A percentile compares a stretch with the other conserved stretches of the same genome.
phyloP scores from a whole-genome alignment of 2,329 filamentous ascomycete species.

The Colletotrichum gigasporum region DNA sequence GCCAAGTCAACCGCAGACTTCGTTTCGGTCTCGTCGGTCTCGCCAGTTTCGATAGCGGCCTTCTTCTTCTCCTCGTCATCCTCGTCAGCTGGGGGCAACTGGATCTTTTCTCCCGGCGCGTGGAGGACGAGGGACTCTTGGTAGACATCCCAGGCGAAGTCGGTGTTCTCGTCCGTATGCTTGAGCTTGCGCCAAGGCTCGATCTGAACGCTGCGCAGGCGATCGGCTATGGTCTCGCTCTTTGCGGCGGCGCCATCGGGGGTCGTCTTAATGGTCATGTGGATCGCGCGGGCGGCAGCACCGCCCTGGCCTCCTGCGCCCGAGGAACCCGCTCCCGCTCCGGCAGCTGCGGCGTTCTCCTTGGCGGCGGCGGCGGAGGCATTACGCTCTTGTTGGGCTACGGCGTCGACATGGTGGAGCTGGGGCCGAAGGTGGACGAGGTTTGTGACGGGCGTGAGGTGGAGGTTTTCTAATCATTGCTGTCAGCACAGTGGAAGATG shows the following conservation, averaged over 20 bases:
- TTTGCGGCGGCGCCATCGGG: constrained; percentile 72
- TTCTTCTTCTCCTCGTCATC: constrained; percentile 38
- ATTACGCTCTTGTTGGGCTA: constrained; percentile 74
- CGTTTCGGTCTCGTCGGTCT: constrained; percentile 1
- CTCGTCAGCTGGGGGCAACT: background rate
- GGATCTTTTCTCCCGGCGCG: background rate
- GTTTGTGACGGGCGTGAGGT: constrained; percentile 84
- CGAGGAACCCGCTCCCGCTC: constrained; percentile 43
- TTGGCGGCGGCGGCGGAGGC: constrained; percentile 49
- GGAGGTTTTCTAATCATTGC: constrained; percentile 72
- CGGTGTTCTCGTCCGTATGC: constrained; percentile 84
- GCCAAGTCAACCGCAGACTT: constrained; percentile 39
- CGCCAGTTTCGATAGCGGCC: constrained; percentile 23
- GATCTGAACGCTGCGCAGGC: constrained; percentile 80
- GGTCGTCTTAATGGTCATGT: constrained; percentile 85
- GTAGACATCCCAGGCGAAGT: constrained; percentile 80
- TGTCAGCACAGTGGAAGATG: background rate
- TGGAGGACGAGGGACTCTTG: constrained; percentile 74
- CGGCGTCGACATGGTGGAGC: constrained; percentile 90
- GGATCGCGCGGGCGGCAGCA: constrained; percentile 77
- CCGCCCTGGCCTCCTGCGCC: constrained; percentile 46
- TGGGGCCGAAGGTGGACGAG: constrained; percentile 91
- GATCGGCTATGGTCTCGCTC: constrained; percentile 77
- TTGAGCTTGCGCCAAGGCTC: constrained; percentile 84
- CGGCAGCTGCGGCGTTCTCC: constrained; percentile 42